These are phyloP conservation scores for Abrus pulchellus DNA, from an alignment of 306 rosid genomes.

Conservation along the genomic window DNA sequence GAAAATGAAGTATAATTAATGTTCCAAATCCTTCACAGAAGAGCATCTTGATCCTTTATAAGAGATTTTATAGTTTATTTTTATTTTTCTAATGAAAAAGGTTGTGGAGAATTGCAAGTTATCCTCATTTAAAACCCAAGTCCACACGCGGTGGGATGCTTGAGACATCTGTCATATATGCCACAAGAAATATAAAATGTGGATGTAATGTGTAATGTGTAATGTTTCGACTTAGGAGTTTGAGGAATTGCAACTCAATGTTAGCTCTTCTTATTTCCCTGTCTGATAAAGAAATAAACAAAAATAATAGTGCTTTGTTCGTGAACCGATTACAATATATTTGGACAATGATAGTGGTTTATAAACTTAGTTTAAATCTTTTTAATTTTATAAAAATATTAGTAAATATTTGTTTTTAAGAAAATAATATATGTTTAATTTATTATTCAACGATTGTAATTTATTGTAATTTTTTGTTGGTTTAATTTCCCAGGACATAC, in stretches of 20 bases:
- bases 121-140: background rate
- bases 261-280: background rate
- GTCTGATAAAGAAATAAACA: too few relatives aligned
- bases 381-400: too few relatives aligned
- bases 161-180: slow-evolving; percentile 29
- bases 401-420: too few relatives aligned
- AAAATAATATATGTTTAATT: too few relatives aligned
- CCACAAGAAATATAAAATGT: background rate
- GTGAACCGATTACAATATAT: background rate
- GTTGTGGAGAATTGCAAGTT: background rate
- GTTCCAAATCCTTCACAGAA: background rate
- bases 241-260: background rate
- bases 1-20: background rate
- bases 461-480: too few relatives aligned
- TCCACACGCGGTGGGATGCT: background rate
- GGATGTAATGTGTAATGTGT: background rate
- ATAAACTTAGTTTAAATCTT: too few relatives aligned
- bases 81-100: background rate
- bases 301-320: background rate
- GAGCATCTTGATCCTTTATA: background rate
- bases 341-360: too few relatives aligned
- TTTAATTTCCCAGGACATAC: too few relatives aligned
- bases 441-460: too few relatives aligned
- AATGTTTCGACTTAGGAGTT: background rate
- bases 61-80: background rate